These are phyloP conservation scores for Gossypium australe DNA, from an alignment of 345 rosid species.

Conservation along the genomic window DNA sequence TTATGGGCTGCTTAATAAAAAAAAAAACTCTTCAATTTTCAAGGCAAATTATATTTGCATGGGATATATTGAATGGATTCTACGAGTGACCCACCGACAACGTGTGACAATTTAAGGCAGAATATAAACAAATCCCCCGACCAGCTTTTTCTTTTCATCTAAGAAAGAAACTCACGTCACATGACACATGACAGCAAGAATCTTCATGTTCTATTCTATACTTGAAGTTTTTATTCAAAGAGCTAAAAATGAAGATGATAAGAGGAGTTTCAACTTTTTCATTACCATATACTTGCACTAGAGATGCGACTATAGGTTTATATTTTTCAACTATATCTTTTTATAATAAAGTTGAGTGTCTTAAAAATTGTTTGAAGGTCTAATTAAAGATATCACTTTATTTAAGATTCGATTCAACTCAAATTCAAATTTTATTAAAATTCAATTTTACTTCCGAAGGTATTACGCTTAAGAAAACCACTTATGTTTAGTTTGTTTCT, in stretches of 20 bases:
- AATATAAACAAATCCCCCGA: conserved; percentile 15
- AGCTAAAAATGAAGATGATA: background rate
- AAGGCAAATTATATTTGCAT: conserved; percentile 3
- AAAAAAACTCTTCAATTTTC: background rate
- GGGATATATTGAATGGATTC: background rate
- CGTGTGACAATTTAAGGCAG: conserved; percentile 19
- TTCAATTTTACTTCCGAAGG: too few relatives aligned
- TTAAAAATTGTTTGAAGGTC: background rate
- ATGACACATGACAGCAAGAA: background rate
- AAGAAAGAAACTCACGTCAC: background rate
- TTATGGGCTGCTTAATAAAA: background rate
- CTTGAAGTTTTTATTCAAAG: background rate
- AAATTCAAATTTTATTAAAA: too few relatives aligned
- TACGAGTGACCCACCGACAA: conserved; percentile 22
- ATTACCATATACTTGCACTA: background rate
- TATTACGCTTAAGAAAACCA: too few relatives aligned
- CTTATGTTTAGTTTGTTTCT: background rate
- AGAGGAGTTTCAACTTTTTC: background rate
- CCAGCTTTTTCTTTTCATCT: background rate
- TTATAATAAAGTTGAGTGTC: background rate
- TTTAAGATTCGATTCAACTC: too few relatives aligned
- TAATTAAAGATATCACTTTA: too few relatives aligned
- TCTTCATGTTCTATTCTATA: background rate
- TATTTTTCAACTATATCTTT: background rate
- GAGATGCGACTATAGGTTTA: background rate